Evolutionary conservation across 768 basidiomycete genomes (phyloP), one percentile per base, ranked within the genome.

Genomic region (Leccinum pellstonianum): DNA sequence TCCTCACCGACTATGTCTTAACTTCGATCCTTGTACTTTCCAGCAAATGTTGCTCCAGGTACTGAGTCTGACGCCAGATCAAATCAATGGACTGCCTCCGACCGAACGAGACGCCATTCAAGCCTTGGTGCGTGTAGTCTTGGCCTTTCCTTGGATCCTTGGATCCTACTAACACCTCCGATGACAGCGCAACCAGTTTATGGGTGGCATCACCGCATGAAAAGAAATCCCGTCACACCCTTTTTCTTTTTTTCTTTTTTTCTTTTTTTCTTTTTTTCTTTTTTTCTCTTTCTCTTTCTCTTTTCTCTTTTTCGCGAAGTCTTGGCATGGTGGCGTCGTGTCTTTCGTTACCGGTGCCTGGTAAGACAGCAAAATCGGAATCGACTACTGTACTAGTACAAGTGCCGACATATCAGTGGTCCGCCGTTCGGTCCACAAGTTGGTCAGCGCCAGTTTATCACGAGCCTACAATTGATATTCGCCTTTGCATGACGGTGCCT

Each of bases 11-110:
- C 37, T 25, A 25, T n/a, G 5, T 11, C 23, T 17, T 53, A 25
- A 50, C 9, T 19, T 56, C 23, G 41, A 25, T 23, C 19, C 4
- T 11, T 21, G 37, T 51, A 37, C 10, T n/a, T 14, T 49, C 54
- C 65, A 90, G 91, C 81, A 83, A 35, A 90, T 96, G 86, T 71
- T 97, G 55, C 81, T 93, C 74, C 93, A 95, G 76, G 94, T 98
- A 0, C 76, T 98, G 33, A 83, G 80, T 61, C 73, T 98, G 69
- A 88, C 89, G 1, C 86, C 80, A 50, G 93, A 91, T 49, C 93
- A 96, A 72, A 90, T 98, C 62, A 86, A 86, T 51, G 83, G 83
- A 8, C 76, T 97, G 52, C 90, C 93, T 29, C 87, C 90, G 5
- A 79, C 81, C 2, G 93, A 96, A 66, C 81, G 89, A 35, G 81